These are phyloP conservation scores for Taiozyma sp. DNA, from an alignment of 1,139 yeast species.

Conservation along the genomic window DNA sequence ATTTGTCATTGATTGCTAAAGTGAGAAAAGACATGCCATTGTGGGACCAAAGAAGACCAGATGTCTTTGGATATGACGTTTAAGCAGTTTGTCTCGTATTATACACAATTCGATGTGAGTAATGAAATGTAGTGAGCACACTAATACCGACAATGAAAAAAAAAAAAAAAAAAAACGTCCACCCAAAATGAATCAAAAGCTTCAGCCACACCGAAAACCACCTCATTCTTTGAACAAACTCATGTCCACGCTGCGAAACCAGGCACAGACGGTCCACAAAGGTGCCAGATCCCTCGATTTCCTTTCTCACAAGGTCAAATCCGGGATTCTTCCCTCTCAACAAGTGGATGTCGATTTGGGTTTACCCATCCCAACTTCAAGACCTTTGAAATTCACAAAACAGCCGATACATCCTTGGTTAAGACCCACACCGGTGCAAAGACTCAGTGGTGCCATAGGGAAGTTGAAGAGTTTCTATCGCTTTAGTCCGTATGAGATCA, in stretches of 20 bases:
- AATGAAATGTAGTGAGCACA: too few species aligned
- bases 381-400: neutral
- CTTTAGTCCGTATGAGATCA: neutral
- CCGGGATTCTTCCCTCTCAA: neutral
- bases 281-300: conserved; percentile 10
- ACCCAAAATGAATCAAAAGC: neutral
- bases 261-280: conserved; percentile 6
- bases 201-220: too few species aligned
- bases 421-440: neutral
- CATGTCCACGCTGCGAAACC: neutral
- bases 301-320: conserved; percentile 5
- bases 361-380: neutral
- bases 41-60: conserved; percentile 63
- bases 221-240: neutral
- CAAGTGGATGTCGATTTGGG: neutral
- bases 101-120: too few species aligned
- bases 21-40: conserved; percentile 71
- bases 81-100: neutral
- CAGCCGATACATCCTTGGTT: conserved; percentile 4
- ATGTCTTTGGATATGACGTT: conserved; percentile 34
- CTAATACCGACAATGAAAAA: neutral
- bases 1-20: conserved; percentile 41
- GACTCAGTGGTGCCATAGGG: neutral
- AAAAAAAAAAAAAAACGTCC: neutral
- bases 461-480: neutral